These are phyloP conservation scores for Ophiocordyceps australis DNA, from an alignment of 2,329 filamentous ascomycete species.

Conservation along the genomic window DNA sequence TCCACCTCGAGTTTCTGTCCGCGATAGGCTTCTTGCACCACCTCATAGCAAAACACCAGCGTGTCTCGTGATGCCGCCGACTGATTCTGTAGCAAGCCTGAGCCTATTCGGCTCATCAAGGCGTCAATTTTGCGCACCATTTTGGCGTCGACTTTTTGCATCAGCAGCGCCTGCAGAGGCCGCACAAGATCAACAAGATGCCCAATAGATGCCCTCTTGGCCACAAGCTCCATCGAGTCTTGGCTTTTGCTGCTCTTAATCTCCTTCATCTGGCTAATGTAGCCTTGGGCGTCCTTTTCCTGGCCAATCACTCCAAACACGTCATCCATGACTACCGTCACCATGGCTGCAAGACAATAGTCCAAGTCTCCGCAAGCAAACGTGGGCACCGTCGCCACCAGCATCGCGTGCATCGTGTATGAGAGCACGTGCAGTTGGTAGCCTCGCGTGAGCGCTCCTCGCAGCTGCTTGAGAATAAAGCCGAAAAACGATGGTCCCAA, in stretches of 20 bases:
- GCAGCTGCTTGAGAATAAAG: conserved; percentile 84
- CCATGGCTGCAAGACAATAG: conserved; percentile 64
- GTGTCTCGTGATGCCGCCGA: conserved; percentile 64
- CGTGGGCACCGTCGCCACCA: conserved; percentile 55
- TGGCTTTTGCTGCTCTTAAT: conserved; percentile 97
- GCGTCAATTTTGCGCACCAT: conserved; percentile 85
- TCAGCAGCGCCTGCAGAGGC: conserved; percentile 61
- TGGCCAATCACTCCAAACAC: conserved; percentile 85
- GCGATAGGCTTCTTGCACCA: conserved; percentile 74
- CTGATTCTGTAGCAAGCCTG: conserved; percentile 68
- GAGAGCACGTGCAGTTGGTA: conserved; percentile 93
- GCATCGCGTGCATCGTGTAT: conserved; percentile 82
- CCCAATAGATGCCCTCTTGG: conserved; percentile 60
- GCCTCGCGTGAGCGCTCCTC: conserved; percentile 64
- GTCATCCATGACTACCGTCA: conserved; percentile 87
- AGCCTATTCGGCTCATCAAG: conserved; percentile 63
- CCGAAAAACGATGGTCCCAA: conserved; percentile 71
- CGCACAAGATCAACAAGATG: conserved; percentile 58
- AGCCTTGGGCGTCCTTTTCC: conserved; percentile 94
- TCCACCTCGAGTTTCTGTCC: conserved; percentile 32
- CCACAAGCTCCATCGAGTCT: conserved; percentile 88
- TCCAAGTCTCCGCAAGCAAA: conserved; percentile 73
- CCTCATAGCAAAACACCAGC: conserved; percentile 86
- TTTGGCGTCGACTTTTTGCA: conserved; percentile 68
- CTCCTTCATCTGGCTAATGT: conserved; percentile 90